Percentiles rank a stretch among this genome's conserved stretches.
phyloP scores from a whole-genome alignment of 1,139 yeast species.

The Candida labiduridarum region DNA sequence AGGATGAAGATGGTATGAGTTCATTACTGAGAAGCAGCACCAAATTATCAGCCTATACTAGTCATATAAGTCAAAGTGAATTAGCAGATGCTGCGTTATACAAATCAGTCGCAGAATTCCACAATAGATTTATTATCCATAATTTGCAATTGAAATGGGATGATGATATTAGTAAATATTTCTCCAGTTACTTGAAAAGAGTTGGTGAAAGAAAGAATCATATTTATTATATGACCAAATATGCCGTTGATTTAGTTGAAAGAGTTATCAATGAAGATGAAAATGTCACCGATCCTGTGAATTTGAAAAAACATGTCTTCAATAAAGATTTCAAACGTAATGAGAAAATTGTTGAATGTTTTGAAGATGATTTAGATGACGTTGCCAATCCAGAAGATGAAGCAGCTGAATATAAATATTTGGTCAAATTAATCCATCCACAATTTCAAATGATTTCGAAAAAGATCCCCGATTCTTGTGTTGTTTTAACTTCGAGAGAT shows the following conservation, averaged over 20 bases:
- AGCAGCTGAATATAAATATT: slow-evolving; percentile 41
- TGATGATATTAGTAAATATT: slow-evolving; percentile 61
- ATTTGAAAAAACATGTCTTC: slow-evolving; percentile 17
- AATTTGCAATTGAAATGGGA: slow-evolving; percentile 82
- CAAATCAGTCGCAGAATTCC: slow-evolving; percentile 43
- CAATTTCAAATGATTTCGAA: slow-evolving; percentile 45
- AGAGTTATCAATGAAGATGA: slow-evolving; percentile 29
- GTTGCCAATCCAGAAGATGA: slow-evolving; percentile 25
- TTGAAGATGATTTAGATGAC: slow-evolving; percentile 34
- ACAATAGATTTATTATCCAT: slow-evolving; percentile 79
- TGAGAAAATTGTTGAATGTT: slow-evolving; percentile 37
- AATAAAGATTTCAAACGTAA: slow-evolving; percentile 24
- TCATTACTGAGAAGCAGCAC: slow-evolving; percentile 13
- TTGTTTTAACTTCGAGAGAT: slow-evolving; percentile 66
- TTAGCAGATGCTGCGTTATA: slow-evolving; percentile 16
- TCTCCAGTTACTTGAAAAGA: slow-evolving; percentile 63
- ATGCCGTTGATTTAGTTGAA: slow-evolving; percentile 68
- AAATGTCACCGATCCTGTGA: slow-evolving; percentile 16
- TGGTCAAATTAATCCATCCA: slow-evolving; percentile 46
- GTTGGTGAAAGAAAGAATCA: slow-evolving; percentile 58
- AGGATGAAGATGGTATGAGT: slow-evolving; percentile 15
- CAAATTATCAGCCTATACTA: slow-evolving; percentile 30
- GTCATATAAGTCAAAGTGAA: slow-evolving; percentile 29
- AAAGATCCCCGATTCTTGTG: slow-evolving; percentile 35
- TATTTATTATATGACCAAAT: slow-evolving; percentile 65